Evolutionary conservation across 1,139 yeast species (phyloP).

Genomic region (Pichia sp.): DNA sequence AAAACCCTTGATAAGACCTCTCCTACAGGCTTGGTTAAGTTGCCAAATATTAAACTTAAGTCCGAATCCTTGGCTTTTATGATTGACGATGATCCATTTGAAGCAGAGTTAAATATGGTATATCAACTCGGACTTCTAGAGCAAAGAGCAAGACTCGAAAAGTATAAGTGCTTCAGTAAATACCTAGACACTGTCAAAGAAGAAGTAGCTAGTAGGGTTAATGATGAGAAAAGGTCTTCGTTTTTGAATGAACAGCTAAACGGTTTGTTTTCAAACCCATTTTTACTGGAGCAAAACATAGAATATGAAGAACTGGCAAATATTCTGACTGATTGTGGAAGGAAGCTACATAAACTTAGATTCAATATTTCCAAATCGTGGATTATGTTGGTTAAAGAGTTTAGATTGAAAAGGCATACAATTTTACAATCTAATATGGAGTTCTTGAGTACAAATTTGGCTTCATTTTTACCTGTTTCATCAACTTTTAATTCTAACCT

Average conservation of each 20-base stretch:
- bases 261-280: background rate
- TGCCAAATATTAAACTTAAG: conserved; percentile 52
- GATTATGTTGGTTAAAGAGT: conserved; percentile 50
- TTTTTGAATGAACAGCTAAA: conserved; percentile 1
- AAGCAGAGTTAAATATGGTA: conserved; percentile 66
- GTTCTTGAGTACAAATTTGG: conserved; percentile 44
- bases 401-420: conserved; percentile 38
- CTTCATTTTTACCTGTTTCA: conserved; percentile 28
- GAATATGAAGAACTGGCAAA: background rate
- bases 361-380: conserved; percentile 63
- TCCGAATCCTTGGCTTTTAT: conserved; percentile 45
- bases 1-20: conserved; percentile 36
- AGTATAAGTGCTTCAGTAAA: conserved; percentile 49
- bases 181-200: conserved; percentile 15
- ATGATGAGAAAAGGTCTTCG: background rate
- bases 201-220: background rate
- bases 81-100: conserved; percentile 85
- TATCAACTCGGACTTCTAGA: conserved; percentile 74
- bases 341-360: conserved; percentile 24
- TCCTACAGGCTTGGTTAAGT: conserved; percentile 36
- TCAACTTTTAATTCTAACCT: conserved; percentile 47
- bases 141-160: conserved; percentile 61
- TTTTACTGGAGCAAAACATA: background rate
- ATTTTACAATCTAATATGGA: conserved; percentile 52
- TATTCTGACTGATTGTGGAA: conserved; percentile 7